A percentile compares a stretch with the other conserved stretches of the same genome.
phyloP scores from a whole-genome alignment of 1,284 basidiomycete genomes.

The Crepidotus sp. region DNA sequence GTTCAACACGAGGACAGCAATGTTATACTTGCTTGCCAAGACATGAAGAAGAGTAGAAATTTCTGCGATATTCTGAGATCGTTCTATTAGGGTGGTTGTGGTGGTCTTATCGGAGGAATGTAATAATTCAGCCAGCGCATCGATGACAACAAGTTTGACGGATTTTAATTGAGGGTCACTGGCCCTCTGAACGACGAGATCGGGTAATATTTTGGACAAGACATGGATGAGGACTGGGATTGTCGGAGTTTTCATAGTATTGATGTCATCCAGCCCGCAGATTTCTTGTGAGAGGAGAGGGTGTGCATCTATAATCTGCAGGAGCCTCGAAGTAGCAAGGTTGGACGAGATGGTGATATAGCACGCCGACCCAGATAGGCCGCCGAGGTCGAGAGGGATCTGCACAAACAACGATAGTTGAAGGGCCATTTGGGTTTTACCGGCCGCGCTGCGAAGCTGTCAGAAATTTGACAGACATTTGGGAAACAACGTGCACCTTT shows the following conservation, averaged over 20 bases:
- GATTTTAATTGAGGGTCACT: conserved; percentile 34
- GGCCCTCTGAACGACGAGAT: conserved; percentile 37
- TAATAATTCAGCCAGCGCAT: conserved; percentile 77
- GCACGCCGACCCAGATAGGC: conserved; percentile 53
- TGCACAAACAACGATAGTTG: conserved; percentile 73
- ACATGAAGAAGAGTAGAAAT: conserved; percentile 61
- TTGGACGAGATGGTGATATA: conserved; percentile 69
- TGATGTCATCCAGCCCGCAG: conserved; percentile 57
- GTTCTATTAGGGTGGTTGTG: conserved; percentile 52
- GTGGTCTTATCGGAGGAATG: conserved; percentile 50
- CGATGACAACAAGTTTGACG: conserved; percentile 68
- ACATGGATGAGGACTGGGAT: conserved; percentile 60
- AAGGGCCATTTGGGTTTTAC: conserved; percentile 81
- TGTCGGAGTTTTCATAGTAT: conserved; percentile 51
- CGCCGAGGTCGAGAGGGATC: conserved; percentile 44
- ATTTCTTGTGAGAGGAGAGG: conserved; percentile 36
- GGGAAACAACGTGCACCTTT: conserved; percentile 49
- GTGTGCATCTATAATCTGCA: conserved; percentile 46
- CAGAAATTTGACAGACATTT: conserved; percentile 7
- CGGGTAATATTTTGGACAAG: conserved; percentile 55
- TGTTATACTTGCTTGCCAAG: conserved; percentile 50
- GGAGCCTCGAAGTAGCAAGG: conserved; percentile 60
- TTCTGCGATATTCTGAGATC: conserved; percentile 60
- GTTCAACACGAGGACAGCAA: conserved; percentile 80
- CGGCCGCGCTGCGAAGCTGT: conserved; percentile 54